Conservation (phyloP, 2,329 filamentous ascomycete species). For the Talaromyces sp. region DNA sequence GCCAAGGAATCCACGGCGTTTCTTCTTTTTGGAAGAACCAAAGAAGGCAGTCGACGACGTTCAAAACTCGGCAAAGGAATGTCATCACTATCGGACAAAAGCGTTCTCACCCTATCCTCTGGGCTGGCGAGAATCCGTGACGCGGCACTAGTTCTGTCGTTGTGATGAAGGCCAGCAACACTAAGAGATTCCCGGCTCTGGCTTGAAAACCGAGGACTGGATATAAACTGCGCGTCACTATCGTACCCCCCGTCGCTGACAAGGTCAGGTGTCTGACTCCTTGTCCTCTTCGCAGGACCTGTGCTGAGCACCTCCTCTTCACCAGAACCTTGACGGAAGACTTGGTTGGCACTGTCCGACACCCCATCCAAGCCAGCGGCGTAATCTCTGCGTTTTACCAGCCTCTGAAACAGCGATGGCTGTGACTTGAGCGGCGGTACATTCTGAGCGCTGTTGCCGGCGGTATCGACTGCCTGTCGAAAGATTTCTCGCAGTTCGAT, state of each 20-base stretch:
- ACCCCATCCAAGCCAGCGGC: neutral
- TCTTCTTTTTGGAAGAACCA: conserved; percentile 8
- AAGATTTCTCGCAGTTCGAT: conserved; percentile 6
- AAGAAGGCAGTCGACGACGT: neutral
- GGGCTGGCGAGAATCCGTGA: conserved; percentile 8
- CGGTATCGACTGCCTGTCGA: conserved; percentile 2
- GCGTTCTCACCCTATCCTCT: neutral
- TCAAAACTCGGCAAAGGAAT: neutral
- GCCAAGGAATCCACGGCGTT: neutral
- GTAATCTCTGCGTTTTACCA: conserved; percentile 1
- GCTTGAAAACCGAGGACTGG: conserved; percentile 25
- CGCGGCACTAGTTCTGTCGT: conserved; percentile 9
- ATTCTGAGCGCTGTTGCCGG: neutral
- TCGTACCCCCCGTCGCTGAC: conserved; percentile 37
- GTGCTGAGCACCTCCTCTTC: neutral
- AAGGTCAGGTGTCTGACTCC: conserved; percentile 18
- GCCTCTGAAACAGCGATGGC: conserved; percentile 1
- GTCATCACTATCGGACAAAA: neutral
- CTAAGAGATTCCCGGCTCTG: conserved; percentile 11
- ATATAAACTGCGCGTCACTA: conserved; percentile 36
- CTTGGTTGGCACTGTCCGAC: neutral
- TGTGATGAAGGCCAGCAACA: neutral
- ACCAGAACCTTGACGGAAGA: neutral
- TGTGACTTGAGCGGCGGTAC: neutral
- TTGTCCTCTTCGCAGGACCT: neutral